Percentiles rank a stretch among this genome's conserved stretches.
These are phyloP conservation scores for Beverwykella pulmonaria DNA, from an alignment of 495 filamentous ascomycete species.

Conservation along the genomic window DNA sequence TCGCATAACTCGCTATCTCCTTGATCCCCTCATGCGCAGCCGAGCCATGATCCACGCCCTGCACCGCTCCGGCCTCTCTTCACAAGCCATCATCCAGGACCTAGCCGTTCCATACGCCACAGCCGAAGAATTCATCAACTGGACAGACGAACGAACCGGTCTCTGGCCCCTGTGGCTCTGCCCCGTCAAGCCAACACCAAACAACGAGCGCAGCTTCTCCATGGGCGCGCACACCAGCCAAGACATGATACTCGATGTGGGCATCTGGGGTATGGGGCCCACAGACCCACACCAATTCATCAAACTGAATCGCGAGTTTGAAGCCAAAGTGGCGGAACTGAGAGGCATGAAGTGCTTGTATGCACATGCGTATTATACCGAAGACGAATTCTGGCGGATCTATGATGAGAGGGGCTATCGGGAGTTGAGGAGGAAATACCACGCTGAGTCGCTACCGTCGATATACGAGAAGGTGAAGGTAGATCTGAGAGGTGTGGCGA, in stretches of 20 bases:
- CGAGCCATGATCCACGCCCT: conserved; percentile 64
- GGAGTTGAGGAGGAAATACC: conserved; percentile 54
- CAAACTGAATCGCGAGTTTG: conserved; percentile 65
- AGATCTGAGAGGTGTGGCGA: conserved; percentile 36
- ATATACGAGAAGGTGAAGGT: conserved; percentile 62
- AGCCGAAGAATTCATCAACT: conserved; percentile 54
- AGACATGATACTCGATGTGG: conserved; percentile 57
- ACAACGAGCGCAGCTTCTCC: conserved; percentile 4
- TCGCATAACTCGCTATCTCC: conserved; percentile 54
- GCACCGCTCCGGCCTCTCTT: conserved; percentile 55
- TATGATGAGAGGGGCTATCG: conserved; percentile 57
- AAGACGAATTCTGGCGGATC: conserved; percentile 62
- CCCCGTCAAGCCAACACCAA: conserved; percentile 45
- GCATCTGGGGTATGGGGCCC: conserved; percentile 58
- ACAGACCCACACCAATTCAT: conserved; percentile 50
- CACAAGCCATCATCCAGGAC: conserved; percentile 60
- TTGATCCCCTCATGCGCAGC: conserved; percentile 66
- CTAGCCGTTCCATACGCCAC: conserved; percentile 55
- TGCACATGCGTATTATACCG: conserved; percentile 60
- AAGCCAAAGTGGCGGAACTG: conserved; percentile 64
- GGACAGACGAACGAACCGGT: conserved; percentile 48
- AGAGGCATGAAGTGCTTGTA: conserved; percentile 69
- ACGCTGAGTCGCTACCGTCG: conserved; percentile 53
- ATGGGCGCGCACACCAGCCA: neutral
- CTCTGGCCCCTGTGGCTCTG: conserved; percentile 67